Percentiles rank a stretch among this genome's conserved stretches.
phyloP scores from a whole-genome alignment of 768 basidiomycete genomes.

The Plicaturopsis crispa region DNA sequence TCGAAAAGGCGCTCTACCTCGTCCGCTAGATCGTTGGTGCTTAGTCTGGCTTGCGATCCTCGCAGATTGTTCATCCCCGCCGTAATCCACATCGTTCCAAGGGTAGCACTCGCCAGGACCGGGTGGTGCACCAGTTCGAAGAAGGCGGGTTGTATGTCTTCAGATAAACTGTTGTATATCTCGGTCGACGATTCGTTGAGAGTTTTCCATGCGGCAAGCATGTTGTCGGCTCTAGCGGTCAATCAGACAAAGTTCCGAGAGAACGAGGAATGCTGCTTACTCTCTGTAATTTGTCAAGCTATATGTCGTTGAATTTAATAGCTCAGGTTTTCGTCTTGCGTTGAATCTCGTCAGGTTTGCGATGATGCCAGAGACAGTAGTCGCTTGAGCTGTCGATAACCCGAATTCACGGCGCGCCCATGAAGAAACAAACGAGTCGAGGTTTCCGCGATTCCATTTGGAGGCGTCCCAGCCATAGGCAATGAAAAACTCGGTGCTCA shows the following conservation, averaged over 20 bases:
- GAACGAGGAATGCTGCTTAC: conserved; percentile 26
- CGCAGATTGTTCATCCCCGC: conserved; percentile 56
- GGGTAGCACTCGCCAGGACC: conserved; percentile 47
- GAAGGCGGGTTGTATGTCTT: conserved; percentile 46
- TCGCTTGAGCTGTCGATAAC: conserved; percentile 29
- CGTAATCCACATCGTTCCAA: conserved; percentile 49
- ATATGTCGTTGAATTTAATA: conserved; percentile 53
- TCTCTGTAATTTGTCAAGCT: conserved; percentile 63
- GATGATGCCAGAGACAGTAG: conserved; percentile 42
- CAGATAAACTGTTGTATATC: conserved; percentile 46
- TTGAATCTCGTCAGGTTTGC: conserved; percentile 50
- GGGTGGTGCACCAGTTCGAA: conserved; percentile 70
- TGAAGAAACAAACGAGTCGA: conserved; percentile 39
- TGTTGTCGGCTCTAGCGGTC: conserved; percentile 43
- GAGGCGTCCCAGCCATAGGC: conserved; percentile 53
- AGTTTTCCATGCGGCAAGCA: conserved; percentile 42
- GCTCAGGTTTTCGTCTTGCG: conserved; percentile 57
- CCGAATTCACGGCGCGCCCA: conserved; percentile 68
- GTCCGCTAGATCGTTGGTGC: conserved; percentile 51
- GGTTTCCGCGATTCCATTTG: conserved; percentile 45
- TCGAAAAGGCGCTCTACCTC: conserved; percentile 51
- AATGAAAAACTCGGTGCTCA: conserved; percentile 65
- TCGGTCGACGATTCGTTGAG: conserved; percentile 41
- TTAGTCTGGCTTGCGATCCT: conserved; percentile 56
- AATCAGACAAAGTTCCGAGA: neutral